phyloP scores from a whole-genome alignment of 2,329 filamentous ascomycete species.

The Clonostachys sp. region DNA sequence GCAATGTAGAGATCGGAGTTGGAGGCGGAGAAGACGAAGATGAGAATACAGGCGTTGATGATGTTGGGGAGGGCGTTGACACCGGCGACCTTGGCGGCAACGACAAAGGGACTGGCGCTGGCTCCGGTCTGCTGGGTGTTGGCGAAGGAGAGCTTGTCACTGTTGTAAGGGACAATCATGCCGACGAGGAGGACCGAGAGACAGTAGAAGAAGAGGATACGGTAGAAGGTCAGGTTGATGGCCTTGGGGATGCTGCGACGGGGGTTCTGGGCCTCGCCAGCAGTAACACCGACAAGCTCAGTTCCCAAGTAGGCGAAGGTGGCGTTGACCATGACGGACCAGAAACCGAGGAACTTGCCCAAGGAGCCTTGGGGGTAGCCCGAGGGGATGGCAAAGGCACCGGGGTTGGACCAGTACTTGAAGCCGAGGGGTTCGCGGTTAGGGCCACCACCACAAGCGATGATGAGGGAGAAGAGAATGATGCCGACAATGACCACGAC shows the following conservation, averaged over 20 bases:
- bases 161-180: conserved; percentile 73
- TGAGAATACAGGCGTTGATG: conserved; percentile 68
- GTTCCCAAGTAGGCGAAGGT: conserved; percentile 77
- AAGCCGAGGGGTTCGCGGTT: conserved; percentile 59
- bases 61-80: conserved; percentile 62
- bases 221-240: conserved; percentile 77
- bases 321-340: conserved; percentile 69
- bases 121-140: conserved; percentile 30
- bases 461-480: conserved; percentile 59
- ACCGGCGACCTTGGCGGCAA: conserved; percentile 61
- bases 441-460: conserved; percentile 62
- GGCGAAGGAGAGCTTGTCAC: conserved; percentile 52
- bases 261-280: conserved; percentile 66
- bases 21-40: conserved; percentile 73
- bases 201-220: conserved; percentile 77
- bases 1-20: conserved; percentile 78
- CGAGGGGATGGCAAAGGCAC: conserved; percentile 25
- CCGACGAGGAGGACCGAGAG: conserved; percentile 70
- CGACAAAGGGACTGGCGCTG: conserved; percentile 66
- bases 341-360: conserved; percentile 59
- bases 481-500: conserved; percentile 62
- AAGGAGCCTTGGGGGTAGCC: conserved; percentile 15
- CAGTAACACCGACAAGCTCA: conserved; percentile 38
- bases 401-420: conserved; percentile 61
- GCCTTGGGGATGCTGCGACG: conserved; percentile 71